Base-by-base conservation (phyloP, 192 early-diverging fungal genomes). In the Coemansia sp. region DNA sequence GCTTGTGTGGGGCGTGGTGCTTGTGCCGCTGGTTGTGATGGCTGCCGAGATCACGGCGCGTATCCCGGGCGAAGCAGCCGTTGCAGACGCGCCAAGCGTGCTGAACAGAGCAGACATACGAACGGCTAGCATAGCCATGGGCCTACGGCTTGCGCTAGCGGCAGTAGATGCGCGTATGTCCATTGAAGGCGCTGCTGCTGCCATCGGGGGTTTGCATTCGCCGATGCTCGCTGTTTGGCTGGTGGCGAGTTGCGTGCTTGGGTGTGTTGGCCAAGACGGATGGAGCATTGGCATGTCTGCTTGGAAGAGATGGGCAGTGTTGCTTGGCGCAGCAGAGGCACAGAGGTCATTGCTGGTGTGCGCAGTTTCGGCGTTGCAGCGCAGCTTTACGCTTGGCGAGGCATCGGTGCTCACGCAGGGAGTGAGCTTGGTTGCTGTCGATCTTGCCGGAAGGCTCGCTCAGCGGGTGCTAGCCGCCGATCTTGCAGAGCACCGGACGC, bases 331-430 rank as follows among this genome's bases (percentile, higher is more conserved):
- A 2, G 43, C 58, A 17, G 25, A 13, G 20, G 34, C 54, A 22
- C 63, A 67, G 54, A 32, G 58, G 8, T 0, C 6, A 50, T 9
- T 23, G 22, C 60, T 50, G 17, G 54, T 5, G 4, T 17, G 23
- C 20, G 10, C 62, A 1, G 34, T 73, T 9, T 25, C 14, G 13
- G 7, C 9, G 14, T 15, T 81, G 33, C 67, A 74, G 29, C 61
- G 62, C 32, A 76, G 79, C 60, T 73, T 81, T 33, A 76, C 79
- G 45, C 38, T 76, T 19, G 74, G 79, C 46, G 79, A 81, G 58
- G 74, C 79, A 6, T 64, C 74, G 3, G 70, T 66, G 10, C 25
- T 55, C 0, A 62, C 66, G 22, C 79, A 81, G 65, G 66, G 66
- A 9, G 32, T 60, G 10, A 14, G 45, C 19, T 34, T 73, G 29